phyloP scores from a whole-genome alignment of 176 grass and related monocot species.

The Pharus latifolius region DNA sequence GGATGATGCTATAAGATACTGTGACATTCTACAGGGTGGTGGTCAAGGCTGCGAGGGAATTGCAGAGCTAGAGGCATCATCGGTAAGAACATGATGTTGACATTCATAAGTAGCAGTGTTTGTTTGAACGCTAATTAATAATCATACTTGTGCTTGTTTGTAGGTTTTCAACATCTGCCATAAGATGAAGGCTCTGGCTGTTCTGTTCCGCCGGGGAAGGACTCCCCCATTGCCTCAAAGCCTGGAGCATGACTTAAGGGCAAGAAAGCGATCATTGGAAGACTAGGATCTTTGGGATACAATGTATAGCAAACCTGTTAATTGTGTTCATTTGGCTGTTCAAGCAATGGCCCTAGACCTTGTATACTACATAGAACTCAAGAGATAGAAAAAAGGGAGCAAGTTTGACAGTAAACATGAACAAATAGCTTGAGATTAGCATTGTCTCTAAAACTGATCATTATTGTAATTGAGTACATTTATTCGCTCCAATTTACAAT shows the following conservation, averaged over 20 bases:
- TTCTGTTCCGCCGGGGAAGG: conserved; percentile 69
- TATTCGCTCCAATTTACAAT: background rate
- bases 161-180: conserved; percentile 83
- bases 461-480: conserved; percentile 24
- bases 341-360: conserved; percentile 21
- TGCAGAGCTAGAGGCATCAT: conserved; percentile 91
- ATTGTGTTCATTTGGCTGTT: conserved; percentile 25
- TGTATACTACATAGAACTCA: conserved; percentile 19
- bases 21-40: conserved; percentile 71
- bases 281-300: conserved; percentile 34
- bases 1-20: conserved; percentile 75
- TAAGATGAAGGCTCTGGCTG: conserved; percentile 71
- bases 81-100: conserved; percentile 37
- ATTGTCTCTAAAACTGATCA: conserved; percentile 5
- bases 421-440: background rate
- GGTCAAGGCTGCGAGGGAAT: conserved; percentile 91
- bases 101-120: background rate
- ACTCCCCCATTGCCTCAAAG: conserved; percentile 65
- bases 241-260: conserved; percentile 63
- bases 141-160: background rate
- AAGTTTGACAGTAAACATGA: background rate
- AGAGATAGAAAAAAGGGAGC: background rate
- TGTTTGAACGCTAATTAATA: background rate
- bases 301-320: conserved; percentile 23
- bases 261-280: conserved; percentile 75